Evolutionary conservation across 306 rosid genomes (phyloP).

Genomic region (Vigna nakashimae): DNA sequence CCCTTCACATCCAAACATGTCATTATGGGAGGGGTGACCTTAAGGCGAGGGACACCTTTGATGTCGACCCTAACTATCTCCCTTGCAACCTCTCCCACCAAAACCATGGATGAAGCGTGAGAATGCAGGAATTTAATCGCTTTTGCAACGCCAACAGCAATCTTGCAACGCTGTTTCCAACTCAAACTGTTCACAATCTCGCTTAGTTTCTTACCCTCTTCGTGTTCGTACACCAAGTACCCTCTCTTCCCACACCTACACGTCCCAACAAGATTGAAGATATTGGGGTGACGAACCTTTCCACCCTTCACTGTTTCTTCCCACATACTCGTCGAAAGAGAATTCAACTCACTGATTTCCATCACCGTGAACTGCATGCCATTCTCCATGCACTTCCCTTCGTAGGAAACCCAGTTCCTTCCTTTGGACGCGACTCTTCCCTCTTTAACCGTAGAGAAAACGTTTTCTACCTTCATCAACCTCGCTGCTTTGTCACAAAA

Average conservation of each 20-base stretch:
- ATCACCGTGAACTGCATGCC: constrained; percentile 62
- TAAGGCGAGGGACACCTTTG: constrained; percentile 64
- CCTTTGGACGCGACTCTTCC: constrained; percentile 59
- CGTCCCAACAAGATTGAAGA: constrained; percentile 60
- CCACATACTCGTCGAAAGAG: constrained; percentile 58
- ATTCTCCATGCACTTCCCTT: constrained; percentile 53
- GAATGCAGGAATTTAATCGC: constrained; percentile 69
- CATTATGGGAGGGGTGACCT: constrained; percentile 52
- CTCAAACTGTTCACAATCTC: constrained; percentile 54
- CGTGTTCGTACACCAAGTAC: constrained; percentile 61
- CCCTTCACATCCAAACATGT: constrained; percentile 47
- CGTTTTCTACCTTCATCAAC: constrained; percentile 54
- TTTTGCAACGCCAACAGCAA: constrained; percentile 65
- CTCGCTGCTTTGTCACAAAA: constrained; percentile 55
- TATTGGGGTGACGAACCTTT: constrained; percentile 62
- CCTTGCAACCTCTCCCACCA: constrained; percentile 61
- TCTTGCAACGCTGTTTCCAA: constrained; percentile 71
- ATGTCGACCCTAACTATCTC: constrained; percentile 58
- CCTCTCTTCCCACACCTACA: constrained; percentile 67
- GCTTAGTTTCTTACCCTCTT: constrained; percentile 52
- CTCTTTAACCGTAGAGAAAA: constrained; percentile 53
- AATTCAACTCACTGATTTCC: constrained; percentile 52
- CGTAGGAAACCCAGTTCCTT: constrained; percentile 53
- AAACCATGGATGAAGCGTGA: constrained; percentile 47
- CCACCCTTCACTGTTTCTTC: constrained; percentile 57